These are phyloP conservation scores for Blastobotrys mokoenaii DNA, from an alignment of 805 yeast species.

Conservation along the genomic window DNA sequence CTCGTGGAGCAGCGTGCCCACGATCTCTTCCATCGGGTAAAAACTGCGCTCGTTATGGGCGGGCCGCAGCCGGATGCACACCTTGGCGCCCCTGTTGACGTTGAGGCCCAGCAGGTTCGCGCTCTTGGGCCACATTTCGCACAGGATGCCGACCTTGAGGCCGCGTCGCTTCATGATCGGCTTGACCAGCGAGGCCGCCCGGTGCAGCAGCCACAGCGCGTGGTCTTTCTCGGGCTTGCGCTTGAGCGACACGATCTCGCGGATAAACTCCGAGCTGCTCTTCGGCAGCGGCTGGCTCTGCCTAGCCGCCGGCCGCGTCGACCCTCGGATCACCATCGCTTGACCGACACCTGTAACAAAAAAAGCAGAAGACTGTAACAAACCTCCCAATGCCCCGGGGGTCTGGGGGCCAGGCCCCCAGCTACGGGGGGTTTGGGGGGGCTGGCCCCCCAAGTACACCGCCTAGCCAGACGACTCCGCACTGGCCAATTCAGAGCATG, in stretches of 20 bases:
- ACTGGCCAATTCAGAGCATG: too few species aligned
- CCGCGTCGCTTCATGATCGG: slow-evolving; percentile 67
- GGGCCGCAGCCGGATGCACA: slow-evolving; percentile 61
- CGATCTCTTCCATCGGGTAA: slow-evolving; percentile 49
- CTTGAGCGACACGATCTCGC: slow-evolving; percentile 34
- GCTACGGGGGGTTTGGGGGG: too few species aligned
- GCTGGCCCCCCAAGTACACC: too few species aligned
- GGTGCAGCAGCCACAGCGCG: slow-evolving; percentile 54
- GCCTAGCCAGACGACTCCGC: too few species aligned
- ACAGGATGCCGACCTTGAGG: slow-evolving; percentile 56
- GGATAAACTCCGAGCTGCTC: slow-evolving; percentile 12
- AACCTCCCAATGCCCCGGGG: too few species aligned
- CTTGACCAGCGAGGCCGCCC: slow-evolving; percentile 58
- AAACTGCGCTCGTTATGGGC: slow-evolving; percentile 44
- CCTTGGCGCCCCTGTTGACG: slow-evolving; percentile 67
- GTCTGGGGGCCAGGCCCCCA: too few species aligned
- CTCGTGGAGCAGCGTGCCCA: slow-evolving; percentile 87
- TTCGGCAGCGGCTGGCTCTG: too few species aligned
- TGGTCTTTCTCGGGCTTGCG: slow-evolving; percentile 38
- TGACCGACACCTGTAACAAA: too few species aligned
- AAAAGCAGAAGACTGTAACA: too few species aligned
- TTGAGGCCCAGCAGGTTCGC: slow-evolving; percentile 67
- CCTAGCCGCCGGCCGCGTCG: too few species aligned
- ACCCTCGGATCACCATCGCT: too few species aligned
- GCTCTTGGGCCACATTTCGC: slow-evolving; percentile 76